phyloP scores from a whole-genome alignment of 306 rosid genomes.

The Medicago ruthenica region DNA sequence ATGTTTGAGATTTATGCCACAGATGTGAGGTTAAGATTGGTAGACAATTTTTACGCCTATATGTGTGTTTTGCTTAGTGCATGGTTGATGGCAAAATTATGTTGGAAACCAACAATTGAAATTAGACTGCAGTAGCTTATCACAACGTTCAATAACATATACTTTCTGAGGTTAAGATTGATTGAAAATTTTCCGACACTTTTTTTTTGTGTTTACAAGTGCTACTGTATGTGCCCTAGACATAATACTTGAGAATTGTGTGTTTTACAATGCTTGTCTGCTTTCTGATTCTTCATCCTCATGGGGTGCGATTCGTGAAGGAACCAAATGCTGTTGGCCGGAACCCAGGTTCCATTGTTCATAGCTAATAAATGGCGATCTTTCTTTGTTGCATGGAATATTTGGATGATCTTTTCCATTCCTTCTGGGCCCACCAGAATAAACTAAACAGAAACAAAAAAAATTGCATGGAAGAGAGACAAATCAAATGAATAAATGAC shows the following conservation, averaged over 20 bases:
- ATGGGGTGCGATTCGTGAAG: neutral
- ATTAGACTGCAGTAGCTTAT: conserved; percentile 43
- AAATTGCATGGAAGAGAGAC: neutral
- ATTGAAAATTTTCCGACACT: conserved; percentile 14
- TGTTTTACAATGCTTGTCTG: conserved; percentile 24
- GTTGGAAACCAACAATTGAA: conserved; percentile 65
- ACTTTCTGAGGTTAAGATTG: conserved; percentile 60
- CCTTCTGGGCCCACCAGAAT: conserved; percentile 15
- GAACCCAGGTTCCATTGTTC: conserved; percentile 1
- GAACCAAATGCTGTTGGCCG: neutral
- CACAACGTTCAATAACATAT: conserved; percentile 42
- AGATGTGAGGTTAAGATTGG: conserved; percentile 86
- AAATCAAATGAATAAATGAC: conserved; percentile 14
- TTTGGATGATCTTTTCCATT: neutral
- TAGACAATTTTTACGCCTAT: conserved; percentile 53
- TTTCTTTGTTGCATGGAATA: neutral
- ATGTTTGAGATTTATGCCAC: conserved; percentile 66
- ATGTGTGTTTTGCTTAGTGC: neutral
- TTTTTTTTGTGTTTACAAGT: neutral
- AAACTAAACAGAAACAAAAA: neutral
- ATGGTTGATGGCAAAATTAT: conserved; percentile 35
- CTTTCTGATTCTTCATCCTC: conserved; percentile 11
- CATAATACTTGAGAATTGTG: neutral
- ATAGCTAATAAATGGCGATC: conserved; percentile 8
- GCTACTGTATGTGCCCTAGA: neutral